Evolutionary conservation across 2,329 filamentous ascomycete species (phyloP).

Genomic region (Pseudovirgaria hyperparasitica): DNA sequence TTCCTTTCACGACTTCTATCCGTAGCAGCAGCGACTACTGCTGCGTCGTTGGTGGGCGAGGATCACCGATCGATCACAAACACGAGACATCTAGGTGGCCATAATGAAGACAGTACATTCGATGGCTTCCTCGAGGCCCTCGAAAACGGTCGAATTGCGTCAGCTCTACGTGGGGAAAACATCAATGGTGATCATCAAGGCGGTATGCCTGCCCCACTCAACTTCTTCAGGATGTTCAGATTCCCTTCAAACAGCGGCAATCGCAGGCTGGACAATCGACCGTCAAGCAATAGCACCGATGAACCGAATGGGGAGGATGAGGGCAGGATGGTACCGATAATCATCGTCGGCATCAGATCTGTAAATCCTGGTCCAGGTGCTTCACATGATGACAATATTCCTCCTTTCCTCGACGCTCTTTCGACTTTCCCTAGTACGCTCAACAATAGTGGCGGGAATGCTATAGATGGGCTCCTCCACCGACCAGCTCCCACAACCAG

Average conservation of each 20-base stretch:
- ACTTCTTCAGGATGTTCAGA: constrained; percentile 57
- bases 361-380: constrained; percentile 42
- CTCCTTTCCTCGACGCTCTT: constrained; percentile 38
- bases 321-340: constrained; percentile 52
- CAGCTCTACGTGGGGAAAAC: constrained; percentile 35
- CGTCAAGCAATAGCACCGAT: constrained; percentile 10
- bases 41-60: constrained; percentile 51
- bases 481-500: constrained; percentile 42
- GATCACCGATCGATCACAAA: constrained; percentile 42
- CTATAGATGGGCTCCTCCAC: constrained; percentile 37
- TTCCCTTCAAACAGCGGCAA: constrained; percentile 40
- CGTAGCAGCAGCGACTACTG: constrained; percentile 50
- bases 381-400: constrained; percentile 30
- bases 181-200: constrained; percentile 26
- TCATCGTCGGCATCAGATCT: constrained; percentile 56
- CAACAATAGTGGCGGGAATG: constrained; percentile 31
- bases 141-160: constrained; percentile 47
- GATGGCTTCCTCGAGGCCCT: constrained; percentile 51
- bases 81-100: constrained; percentile 40
- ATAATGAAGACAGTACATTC: constrained; percentile 48
- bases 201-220: constrained; percentile 41
- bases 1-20: constrained; percentile 48
- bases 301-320: constrained; percentile 28
- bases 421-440: constrained; percentile 34
- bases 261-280: constrained; percentile 10